Conservation (phyloP, 345 rosid genomes). For the Luvunga scandens region DNA sequence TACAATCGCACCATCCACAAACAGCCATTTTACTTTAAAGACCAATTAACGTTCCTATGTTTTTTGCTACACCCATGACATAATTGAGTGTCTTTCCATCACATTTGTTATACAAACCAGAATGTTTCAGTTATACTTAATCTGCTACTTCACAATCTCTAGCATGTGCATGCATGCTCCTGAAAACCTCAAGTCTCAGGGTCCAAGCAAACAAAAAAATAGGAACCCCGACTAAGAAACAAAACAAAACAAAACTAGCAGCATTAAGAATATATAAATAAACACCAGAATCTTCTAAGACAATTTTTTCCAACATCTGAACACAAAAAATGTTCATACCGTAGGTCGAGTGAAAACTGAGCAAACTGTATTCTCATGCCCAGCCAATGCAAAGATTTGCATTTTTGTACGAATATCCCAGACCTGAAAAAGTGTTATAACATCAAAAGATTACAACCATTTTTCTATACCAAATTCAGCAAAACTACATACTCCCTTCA, state of each 20-base stretch:
- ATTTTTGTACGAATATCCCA: conserved; percentile 97
- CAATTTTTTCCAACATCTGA: neutral
- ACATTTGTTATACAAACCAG: neutral
- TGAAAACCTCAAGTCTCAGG: neutral
- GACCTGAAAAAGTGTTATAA: conserved; percentile 48
- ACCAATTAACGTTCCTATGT: neutral
- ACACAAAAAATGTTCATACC: conserved; percentile 34
- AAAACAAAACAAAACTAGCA: neutral
- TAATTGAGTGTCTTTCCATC: neutral
- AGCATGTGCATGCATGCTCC: neutral
- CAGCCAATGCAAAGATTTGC: conserved; percentile 94
- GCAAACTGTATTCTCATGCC: conserved; percentile 95
- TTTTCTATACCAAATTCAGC: conserved; percentile 14
- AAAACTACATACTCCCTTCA: neutral
- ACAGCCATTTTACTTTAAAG: neutral
- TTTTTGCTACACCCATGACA: neutral
- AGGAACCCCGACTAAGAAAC: neutral
- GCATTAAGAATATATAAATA: neutral
- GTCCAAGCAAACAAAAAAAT: neutral
- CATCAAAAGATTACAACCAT: conserved; percentile 23
- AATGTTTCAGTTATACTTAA: neutral
- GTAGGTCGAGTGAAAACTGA: conserved; percentile 92
- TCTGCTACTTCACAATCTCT: neutral
- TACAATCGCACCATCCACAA: neutral
- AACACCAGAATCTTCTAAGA: neutral